Evolutionary conservation across 2,329 filamentous ascomycete species (phyloP).

Genomic region (Penicillium sp.): DNA sequence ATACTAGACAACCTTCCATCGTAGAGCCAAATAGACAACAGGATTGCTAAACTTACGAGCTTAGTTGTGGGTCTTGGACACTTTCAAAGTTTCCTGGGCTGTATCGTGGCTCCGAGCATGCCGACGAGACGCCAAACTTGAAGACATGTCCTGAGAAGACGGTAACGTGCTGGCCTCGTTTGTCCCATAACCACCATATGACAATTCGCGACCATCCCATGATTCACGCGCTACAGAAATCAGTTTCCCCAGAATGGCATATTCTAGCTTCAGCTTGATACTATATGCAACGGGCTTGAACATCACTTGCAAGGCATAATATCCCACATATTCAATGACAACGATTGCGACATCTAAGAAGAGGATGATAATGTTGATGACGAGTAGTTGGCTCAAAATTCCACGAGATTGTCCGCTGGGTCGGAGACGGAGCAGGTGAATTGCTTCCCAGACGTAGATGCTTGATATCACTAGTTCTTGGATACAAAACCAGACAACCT

Average conservation of each 20-base stretch:
- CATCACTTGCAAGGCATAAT: slow-evolving; percentile 40
- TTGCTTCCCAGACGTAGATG: slow-evolving; percentile 52
- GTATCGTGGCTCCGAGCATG: background rate
- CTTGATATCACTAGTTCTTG: slow-evolving; percentile 54
- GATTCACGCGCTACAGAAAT: slow-evolving; percentile 25
- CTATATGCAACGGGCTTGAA: slow-evolving; percentile 41
- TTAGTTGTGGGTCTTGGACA: background rate
- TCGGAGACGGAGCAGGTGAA: slow-evolving; percentile 27
- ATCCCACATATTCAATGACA: slow-evolving; percentile 40
- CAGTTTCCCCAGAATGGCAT: slow-evolving; percentile 52
- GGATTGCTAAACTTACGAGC: background rate
- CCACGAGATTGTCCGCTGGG: slow-evolving; percentile 1
- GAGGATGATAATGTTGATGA: slow-evolving; percentile 37
- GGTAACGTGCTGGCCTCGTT: background rate
- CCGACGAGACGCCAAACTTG: background rate
- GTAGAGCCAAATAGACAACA: too few species aligned
- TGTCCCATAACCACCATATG: background rate
- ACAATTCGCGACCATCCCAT: background rate
- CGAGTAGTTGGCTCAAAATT: background rate
- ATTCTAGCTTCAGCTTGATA: slow-evolving; percentile 54
- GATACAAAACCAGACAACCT: slow-evolving; percentile 51
- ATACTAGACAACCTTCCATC: too few species aligned
- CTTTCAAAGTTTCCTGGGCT: background rate
- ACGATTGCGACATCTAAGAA: slow-evolving; percentile 46
- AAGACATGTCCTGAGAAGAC: background rate